A percentile compares a stretch with the other conserved stretches of the same genome.
Evolutionary conservation across 2,329 filamentous ascomycete genomes (phyloP).

Genomic region (Mollisia scopiformis): DNA sequence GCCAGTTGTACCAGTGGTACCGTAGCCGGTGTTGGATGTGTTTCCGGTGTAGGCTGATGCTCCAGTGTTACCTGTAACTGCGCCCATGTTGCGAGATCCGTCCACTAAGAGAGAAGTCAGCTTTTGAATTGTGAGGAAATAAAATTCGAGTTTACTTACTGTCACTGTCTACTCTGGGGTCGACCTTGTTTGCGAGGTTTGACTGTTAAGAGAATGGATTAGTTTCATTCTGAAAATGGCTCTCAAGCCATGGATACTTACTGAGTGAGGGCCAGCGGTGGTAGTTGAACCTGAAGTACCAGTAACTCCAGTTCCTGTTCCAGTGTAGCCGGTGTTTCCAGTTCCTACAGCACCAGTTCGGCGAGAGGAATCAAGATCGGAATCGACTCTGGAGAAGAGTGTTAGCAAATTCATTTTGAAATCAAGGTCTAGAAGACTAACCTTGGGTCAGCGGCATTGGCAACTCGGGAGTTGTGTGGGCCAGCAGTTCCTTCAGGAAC

Average conservation of each 20-base stretch:
- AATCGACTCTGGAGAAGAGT: constrained; percentile 9
- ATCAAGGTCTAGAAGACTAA: neutral
- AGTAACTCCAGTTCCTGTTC: constrained; percentile 7
- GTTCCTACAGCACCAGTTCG: constrained; percentile 11
- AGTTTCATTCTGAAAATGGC: neutral
- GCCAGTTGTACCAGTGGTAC: constrained; percentile 21
- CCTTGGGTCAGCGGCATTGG: constrained; percentile 43
- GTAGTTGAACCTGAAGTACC: neutral
- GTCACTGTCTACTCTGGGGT: constrained; percentile 55
- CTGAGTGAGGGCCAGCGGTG: constrained; percentile 24
- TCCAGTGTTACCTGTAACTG: constrained; percentile 5
- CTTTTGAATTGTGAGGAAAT: constrained; percentile 39
- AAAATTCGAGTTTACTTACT: constrained; percentile 1
- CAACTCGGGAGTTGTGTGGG: constrained; percentile 25
- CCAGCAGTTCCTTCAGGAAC: constrained; percentile 24
- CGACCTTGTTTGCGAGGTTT: constrained; percentile 46
- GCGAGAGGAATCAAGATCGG: constrained; percentile 11
- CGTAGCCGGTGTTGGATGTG: constrained; percentile 1
- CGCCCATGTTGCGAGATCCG: constrained; percentile 7
- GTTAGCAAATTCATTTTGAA: neutral
- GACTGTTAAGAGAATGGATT: neutral
- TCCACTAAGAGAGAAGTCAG: constrained; percentile 26
- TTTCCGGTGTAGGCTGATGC: neutral
- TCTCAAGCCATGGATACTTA: neutral
- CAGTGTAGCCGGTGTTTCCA: neutral